Evolutionary conservation across 1,284 basidiomycete genomes (phyloP).

Genomic region (Trichosporon faecale): DNA sequence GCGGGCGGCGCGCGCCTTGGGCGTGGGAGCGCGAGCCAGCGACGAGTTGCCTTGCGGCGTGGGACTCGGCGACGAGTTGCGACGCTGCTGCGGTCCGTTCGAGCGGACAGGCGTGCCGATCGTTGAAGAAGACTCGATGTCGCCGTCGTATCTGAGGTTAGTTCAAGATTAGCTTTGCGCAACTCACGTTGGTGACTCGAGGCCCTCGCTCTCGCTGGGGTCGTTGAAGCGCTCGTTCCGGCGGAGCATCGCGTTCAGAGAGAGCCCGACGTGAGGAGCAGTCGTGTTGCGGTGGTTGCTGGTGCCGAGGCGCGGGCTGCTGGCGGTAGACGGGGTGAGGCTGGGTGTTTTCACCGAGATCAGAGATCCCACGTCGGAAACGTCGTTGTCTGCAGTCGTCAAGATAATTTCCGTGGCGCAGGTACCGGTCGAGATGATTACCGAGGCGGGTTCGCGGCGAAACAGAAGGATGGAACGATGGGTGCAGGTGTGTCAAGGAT

Average conservation of each 20-base stretch:
- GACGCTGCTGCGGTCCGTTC: conserved; percentile 54
- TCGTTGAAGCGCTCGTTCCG: conserved; percentile 22
- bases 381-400: conserved; percentile 40
- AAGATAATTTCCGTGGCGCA: conserved; percentile 2
- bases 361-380: conserved; percentile 49
- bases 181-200: conserved; percentile 51
- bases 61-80: conserved; percentile 21
- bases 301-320: conserved; percentile 20
- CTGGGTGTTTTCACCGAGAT: conserved; percentile 34
- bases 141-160: conserved; percentile 72
- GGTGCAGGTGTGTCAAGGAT: neutral
- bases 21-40: conserved; percentile 37
- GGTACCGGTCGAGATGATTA: neutral
- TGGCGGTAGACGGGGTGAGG: conserved; percentile 24
- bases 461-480: neutral
- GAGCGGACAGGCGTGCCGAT: conserved; percentile 47
- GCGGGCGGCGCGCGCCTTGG: conserved; percentile 39
- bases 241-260: conserved; percentile 22
- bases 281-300: conserved; percentile 5
- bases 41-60: conserved; percentile 15
- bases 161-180: neutral
- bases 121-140: conserved; percentile 66
- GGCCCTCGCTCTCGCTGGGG: conserved; percentile 43
- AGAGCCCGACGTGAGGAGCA: conserved; percentile 12
- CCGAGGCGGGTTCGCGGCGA: neutral